Evolutionary conservation across 2,329 filamentous ascomycete genomes (phyloP).

Genomic region (Alternaria rosae): DNA sequence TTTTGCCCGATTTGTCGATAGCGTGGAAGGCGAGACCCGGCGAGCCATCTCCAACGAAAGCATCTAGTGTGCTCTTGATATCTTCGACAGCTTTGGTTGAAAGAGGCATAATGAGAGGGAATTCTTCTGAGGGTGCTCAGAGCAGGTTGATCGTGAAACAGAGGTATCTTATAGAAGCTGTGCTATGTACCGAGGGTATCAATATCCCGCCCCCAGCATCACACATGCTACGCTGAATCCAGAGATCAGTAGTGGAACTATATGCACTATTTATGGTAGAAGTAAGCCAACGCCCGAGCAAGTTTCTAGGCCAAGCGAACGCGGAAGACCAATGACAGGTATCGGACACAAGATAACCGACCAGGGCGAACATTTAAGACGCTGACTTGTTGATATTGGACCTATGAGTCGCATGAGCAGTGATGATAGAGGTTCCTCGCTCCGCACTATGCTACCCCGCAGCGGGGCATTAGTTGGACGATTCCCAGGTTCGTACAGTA

Average conservation of each 20-base stretch:
- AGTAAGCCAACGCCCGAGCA: not conserved
- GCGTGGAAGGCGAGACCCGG: conserved; percentile 57
- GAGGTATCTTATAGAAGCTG: not conserved
- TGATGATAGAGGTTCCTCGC: not conserved
- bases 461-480: not conserved
- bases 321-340: not conserved
- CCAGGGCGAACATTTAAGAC: not conserved
- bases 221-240: not conserved
- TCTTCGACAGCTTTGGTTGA: conserved; percentile 36
- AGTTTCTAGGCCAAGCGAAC: not conserved
- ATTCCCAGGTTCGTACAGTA: not conserved
- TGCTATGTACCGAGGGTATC: not conserved
- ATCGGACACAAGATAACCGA: not conserved
- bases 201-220: not conserved
- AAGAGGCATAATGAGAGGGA: conserved; percentile 36
- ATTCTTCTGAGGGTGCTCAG: not conserved
- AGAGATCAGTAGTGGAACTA: not conserved
- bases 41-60: conserved; percentile 43
- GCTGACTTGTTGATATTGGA: not conserved
- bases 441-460: conserved; percentile 4
- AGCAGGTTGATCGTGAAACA: not conserved
- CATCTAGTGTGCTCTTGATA: conserved; percentile 50
- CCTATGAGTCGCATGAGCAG: not conserved
- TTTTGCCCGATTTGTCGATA: conserved; percentile 54
- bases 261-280: not conserved